phyloP scores from a whole-genome alignment of 2,329 filamentous ascomycete species.

The Colletotrichum australisinense region DNA sequence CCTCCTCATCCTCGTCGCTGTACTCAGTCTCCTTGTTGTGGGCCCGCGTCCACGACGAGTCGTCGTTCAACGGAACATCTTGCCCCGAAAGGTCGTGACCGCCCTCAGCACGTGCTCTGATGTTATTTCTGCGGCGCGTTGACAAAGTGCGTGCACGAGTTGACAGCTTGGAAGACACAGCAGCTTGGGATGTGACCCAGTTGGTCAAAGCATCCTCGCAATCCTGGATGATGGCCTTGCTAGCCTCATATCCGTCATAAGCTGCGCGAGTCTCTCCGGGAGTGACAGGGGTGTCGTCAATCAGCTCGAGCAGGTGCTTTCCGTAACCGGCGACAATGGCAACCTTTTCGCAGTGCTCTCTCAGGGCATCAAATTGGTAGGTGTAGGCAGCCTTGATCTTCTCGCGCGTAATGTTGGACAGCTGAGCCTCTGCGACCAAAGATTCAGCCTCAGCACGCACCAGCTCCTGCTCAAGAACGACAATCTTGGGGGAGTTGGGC shows the following conservation, averaged over 20 bases:
- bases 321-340: constrained; percentile 98
- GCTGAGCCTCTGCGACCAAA: constrained; percentile 96
- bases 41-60: constrained; percentile 87
- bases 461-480: constrained; percentile 97
- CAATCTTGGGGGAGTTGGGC: constrained; percentile 96
- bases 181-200: constrained; percentile 93
- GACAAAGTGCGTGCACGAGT: constrained; percentile 89
- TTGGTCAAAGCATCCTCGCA: constrained; percentile 97
- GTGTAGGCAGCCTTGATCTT: constrained; percentile 99
- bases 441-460: constrained; percentile 98
- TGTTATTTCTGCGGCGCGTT: constrained; percentile 82
- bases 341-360: constrained; percentile 97
- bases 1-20: constrained; percentile 74
- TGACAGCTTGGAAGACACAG: constrained; percentile 88
- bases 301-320: constrained; percentile 96
- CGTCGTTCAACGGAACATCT: constrained; percentile 81
- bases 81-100: constrained; percentile 86
- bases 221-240: constrained; percentile 99
- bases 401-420: constrained; percentile 99
- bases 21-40: constrained; percentile 69
- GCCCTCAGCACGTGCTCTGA: constrained; percentile 70
- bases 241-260: constrained; percentile 98
- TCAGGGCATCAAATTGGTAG: constrained; percentile 97
- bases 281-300: constrained; percentile 96
- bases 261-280: constrained; percentile 95